Percentiles rank a stretch among this genome's conserved stretches.
Conservation (phyloP, 805 yeast species). For the Myxozyma monticola region DNA sequence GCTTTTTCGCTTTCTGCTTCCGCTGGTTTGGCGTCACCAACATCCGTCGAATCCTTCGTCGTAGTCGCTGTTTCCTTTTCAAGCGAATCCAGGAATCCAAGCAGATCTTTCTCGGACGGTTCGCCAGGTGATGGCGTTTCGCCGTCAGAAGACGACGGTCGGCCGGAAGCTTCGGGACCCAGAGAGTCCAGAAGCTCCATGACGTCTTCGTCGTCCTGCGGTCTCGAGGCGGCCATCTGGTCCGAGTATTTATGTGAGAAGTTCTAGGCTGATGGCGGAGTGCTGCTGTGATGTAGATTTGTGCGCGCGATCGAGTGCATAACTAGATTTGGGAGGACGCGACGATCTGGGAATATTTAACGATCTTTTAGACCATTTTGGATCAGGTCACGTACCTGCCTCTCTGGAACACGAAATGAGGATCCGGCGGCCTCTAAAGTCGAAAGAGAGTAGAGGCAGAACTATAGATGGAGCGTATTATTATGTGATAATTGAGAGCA, state of each 20-base stretch:
- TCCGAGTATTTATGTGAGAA: not conserved
- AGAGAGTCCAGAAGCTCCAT: conserved; percentile 44
- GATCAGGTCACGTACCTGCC: too few species aligned
- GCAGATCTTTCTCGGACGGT: conserved; percentile 41
- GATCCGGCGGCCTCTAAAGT: too few species aligned
- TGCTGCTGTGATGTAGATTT: too few species aligned
- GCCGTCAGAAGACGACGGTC: conserved; percentile 7
- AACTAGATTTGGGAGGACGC: too few species aligned
- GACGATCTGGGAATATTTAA: too few species aligned
- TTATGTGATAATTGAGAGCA: too few species aligned
- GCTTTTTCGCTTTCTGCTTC: not conserved
- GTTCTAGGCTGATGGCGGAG: too few species aligned
- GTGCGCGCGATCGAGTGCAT: too few species aligned
- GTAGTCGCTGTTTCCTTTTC: conserved; percentile 35
- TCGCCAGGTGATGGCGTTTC: conserved; percentile 6
- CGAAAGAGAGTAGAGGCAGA: too few species aligned
- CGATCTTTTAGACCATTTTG: too few species aligned
- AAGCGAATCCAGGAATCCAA: conserved; percentile 46
- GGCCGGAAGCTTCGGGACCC: conserved; percentile 26
- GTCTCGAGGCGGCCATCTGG: not conserved
- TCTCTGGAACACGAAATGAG: too few species aligned
- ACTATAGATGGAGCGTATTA: too few species aligned
- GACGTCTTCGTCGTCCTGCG: conserved; percentile 40
- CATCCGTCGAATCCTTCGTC: not conserved
- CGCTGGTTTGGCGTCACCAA: not conserved